phyloP scores from a whole-genome alignment of 176 grass and related monocot species.

The Cocos nucifera region DNA sequence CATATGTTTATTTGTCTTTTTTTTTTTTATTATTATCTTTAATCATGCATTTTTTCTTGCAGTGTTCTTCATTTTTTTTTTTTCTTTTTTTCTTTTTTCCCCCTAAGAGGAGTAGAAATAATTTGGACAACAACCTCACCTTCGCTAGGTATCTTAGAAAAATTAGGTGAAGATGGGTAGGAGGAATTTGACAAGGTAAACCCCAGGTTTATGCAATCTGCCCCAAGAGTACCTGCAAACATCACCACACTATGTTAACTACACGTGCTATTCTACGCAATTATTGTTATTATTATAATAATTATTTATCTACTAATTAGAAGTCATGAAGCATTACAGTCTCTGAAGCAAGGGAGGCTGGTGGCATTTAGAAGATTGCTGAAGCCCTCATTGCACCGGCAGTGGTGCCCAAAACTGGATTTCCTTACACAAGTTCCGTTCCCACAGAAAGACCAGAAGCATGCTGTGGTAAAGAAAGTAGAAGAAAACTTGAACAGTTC shows the following conservation, averaged over 20 bases:
- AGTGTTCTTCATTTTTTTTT: not conserved
- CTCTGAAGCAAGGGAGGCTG: constrained; percentile 29
- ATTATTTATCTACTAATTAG: not conserved
- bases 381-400: constrained; percentile 31
- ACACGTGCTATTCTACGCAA: not conserved
- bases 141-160: constrained; percentile 2
- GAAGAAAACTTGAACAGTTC: not conserved
- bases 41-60: too few species aligned
- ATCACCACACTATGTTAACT: not conserved
- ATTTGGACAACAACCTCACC: constrained; percentile 22
- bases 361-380: constrained; percentile 29
- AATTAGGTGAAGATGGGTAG: constrained; percentile 7
- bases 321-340: constrained; percentile 19
- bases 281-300: too few species aligned
- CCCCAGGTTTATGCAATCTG: constrained; percentile 20
- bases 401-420: constrained; percentile 19
- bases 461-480: constrained; percentile 17
- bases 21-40: too few species aligned
- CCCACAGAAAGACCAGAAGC: constrained; percentile 31
- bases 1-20: too few species aligned
- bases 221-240: constrained; percentile 23
- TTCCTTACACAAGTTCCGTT: constrained; percentile 19
- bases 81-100: not conserved
- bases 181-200: constrained; percentile 26
- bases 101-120: not conserved